A percentile compares a stretch with the other conserved stretches of the same genome.
Conservation (phyloP, 2,329 filamentous ascomycete genomes). For the Monilinia vaccinii-corymbosi region DNA sequence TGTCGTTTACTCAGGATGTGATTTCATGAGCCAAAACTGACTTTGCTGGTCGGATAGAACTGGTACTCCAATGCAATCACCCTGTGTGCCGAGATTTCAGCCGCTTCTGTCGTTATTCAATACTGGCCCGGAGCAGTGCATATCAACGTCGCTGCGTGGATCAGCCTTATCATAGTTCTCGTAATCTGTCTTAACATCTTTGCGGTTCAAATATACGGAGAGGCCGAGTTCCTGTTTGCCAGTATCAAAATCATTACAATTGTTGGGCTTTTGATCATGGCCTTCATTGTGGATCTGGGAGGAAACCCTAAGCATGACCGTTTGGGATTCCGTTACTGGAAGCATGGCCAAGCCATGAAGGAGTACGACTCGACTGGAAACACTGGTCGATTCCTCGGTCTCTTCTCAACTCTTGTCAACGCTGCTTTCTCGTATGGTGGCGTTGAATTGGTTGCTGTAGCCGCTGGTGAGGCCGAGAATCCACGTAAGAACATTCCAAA, state of each 20-base stretch:
- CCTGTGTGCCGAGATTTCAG: slow-evolving; percentile 40
- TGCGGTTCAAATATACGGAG: slow-evolving; percentile 48
- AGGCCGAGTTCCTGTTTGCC: slow-evolving; percentile 54
- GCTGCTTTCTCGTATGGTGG: slow-evolving; percentile 42
- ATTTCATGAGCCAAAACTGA: slow-evolving; percentile 6
- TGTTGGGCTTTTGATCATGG: slow-evolving; percentile 63
- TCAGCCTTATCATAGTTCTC: slow-evolving; percentile 35
- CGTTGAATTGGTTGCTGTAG: slow-evolving; percentile 35
- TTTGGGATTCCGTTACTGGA: slow-evolving; percentile 65
- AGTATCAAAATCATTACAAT: slow-evolving; percentile 47
- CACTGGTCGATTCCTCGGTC: slow-evolving; percentile 61
- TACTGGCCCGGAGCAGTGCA: slow-evolving; percentile 34
- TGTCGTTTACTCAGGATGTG: background rate
- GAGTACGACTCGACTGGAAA: slow-evolving; percentile 52
- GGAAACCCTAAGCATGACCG: slow-evolving; percentile 65
- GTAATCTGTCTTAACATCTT: slow-evolving; percentile 43
- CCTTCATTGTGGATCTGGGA: slow-evolving; percentile 75
- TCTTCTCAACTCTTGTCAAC: slow-evolving; percentile 44
- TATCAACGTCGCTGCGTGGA: slow-evolving; percentile 28
- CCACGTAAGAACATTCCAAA: slow-evolving; percentile 60
- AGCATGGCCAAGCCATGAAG: slow-evolving; percentile 60
- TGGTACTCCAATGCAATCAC: slow-evolving; percentile 28
- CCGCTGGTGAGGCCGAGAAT: slow-evolving; percentile 62
- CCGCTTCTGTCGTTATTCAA: slow-evolving; percentile 40
- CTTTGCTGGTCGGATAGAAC: slow-evolving; percentile 15